Conservation (phyloP, 2,329 filamentous ascomycete genomes). For the Fusarium humuli region DNA sequence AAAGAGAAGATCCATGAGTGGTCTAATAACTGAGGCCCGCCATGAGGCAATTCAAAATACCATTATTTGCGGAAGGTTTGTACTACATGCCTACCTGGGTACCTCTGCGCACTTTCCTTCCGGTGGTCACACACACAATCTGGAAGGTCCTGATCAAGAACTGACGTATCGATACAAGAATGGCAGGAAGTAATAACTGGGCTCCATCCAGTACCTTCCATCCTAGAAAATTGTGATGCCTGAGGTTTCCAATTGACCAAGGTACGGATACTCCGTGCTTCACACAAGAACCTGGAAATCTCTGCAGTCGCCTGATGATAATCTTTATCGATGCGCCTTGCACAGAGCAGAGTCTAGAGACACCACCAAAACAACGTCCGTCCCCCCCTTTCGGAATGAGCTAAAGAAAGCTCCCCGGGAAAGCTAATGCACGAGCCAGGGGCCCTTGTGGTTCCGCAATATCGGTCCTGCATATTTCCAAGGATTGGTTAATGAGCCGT, state of each 20-base stretch:
- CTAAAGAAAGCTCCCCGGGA: constrained; percentile 40
- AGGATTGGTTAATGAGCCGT: constrained; percentile 20
- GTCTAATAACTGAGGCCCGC: constrained; percentile 20
- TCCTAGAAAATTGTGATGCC: background rate
- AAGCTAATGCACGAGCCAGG: constrained; percentile 33
- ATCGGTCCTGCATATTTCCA: constrained; percentile 36
- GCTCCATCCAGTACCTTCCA: background rate
- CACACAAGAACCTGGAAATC: constrained; percentile 2
- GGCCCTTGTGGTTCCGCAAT: constrained; percentile 34
- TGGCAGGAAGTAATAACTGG: background rate
- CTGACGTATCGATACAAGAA: background rate
- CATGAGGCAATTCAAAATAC: background rate
- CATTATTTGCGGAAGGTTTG: background rate
- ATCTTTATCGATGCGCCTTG: constrained; percentile 17
- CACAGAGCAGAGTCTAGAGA: background rate
- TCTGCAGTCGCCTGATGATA: constrained; percentile 16
- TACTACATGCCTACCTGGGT: background rate
- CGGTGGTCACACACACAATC: background rate
- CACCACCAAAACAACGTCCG: background rate
- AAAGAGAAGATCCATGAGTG: constrained; percentile 4
- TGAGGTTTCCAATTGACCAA: background rate
- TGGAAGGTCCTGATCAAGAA: background rate
- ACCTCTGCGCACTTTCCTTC: background rate
- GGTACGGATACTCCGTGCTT: background rate
- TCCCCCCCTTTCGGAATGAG: constrained; percentile 13